Evolutionary conservation across 2,329 filamentous ascomycete species (phyloP).

Genomic region (Venturia nashicola): DNA sequence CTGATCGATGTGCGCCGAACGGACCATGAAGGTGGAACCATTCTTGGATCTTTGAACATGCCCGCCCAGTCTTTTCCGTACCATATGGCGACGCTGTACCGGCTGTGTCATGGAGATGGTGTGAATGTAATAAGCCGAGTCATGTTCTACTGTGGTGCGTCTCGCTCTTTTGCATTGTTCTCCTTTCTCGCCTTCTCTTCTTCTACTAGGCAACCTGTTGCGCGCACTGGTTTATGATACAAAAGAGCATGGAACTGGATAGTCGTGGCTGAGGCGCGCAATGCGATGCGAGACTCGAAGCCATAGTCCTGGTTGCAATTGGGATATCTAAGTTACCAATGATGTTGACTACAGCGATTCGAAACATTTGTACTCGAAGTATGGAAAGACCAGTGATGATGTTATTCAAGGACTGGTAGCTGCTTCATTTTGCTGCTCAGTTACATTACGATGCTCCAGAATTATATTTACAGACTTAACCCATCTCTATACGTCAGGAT

Average conservation of each 20-base stretch:
- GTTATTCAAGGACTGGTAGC: too few species aligned
- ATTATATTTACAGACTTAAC: not conserved
- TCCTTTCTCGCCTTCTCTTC: not conserved
- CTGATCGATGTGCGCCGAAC: slow-evolving; percentile 23
- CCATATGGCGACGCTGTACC: slow-evolving; percentile 31
- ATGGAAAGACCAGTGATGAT: too few species aligned
- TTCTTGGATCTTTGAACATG: slow-evolving; percentile 33
- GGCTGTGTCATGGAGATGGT: slow-evolving; percentile 31
- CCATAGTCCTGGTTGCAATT: too few species aligned
- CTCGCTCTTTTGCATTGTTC: not conserved
- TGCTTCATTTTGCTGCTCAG: too few species aligned
- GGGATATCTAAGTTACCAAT: too few species aligned
- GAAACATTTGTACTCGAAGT: too few species aligned
- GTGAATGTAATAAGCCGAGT: slow-evolving; percentile 26
- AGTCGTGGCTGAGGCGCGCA: too few species aligned
- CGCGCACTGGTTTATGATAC: not conserved
- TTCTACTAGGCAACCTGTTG: not conserved
- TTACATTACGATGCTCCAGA: too few species aligned
- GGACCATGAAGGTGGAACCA: slow-evolving; percentile 34
- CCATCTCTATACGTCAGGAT: not conserved
- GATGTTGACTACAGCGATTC: too few species aligned
- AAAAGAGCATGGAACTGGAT: too few species aligned
- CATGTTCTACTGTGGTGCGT: slow-evolving; percentile 34
- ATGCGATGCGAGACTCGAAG: not conserved
- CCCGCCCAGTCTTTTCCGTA: slow-evolving; percentile 36